Percentiles rank a stretch among this genome's conserved stretches.
Evolutionary conservation across 1,284 basidiomycete genomes (phyloP).

Genomic region (Grifola frondosa): DNA sequence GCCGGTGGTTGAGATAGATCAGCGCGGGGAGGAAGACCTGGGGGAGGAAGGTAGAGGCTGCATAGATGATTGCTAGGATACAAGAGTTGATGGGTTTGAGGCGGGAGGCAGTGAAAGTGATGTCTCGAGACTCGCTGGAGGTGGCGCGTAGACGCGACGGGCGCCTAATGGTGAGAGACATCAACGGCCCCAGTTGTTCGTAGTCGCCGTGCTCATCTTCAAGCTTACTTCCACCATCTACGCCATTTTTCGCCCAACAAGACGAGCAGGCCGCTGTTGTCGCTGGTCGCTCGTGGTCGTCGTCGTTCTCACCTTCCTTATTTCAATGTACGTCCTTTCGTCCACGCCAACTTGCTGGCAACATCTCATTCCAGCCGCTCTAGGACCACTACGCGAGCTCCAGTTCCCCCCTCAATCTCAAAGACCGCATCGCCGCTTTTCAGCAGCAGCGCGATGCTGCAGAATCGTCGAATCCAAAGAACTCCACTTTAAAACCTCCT

Average conservation of each 20-base stretch:
- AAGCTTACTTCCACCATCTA: constrained; percentile 24
- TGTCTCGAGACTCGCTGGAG: constrained; percentile 10
- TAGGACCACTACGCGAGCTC: constrained; percentile 36
- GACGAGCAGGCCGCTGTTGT: constrained; percentile 31
- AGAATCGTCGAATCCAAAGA: constrained; percentile 14
- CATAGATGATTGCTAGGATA: constrained; percentile 17
- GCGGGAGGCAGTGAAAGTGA: constrained; percentile 11
- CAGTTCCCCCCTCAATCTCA: constrained; percentile 58
- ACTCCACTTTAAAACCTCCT: constrained; percentile 21
- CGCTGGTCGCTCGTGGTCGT: constrained; percentile 35
- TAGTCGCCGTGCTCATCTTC: constrained; percentile 8
- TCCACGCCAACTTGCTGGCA: constrained; percentile 4
- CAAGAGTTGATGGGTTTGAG: constrained; percentile 1
- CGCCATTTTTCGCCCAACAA: constrained; percentile 17
- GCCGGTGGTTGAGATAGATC: background rate
- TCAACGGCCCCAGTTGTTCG: constrained; percentile 3
- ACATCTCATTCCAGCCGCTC: constrained; percentile 9
- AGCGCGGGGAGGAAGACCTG: too few relatives aligned
- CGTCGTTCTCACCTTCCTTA: constrained; percentile 22
- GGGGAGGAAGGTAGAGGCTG: constrained; percentile 12
- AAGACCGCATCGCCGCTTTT: constrained; percentile 74
- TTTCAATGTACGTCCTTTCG: constrained; percentile 25
- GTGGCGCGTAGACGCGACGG: background rate
- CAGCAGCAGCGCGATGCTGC: constrained; percentile 60
- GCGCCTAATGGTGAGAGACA: too few relatives aligned